Conservation (phyloP, 1,284 basidiomycete genomes). For the Waitea zeae region DNA sequence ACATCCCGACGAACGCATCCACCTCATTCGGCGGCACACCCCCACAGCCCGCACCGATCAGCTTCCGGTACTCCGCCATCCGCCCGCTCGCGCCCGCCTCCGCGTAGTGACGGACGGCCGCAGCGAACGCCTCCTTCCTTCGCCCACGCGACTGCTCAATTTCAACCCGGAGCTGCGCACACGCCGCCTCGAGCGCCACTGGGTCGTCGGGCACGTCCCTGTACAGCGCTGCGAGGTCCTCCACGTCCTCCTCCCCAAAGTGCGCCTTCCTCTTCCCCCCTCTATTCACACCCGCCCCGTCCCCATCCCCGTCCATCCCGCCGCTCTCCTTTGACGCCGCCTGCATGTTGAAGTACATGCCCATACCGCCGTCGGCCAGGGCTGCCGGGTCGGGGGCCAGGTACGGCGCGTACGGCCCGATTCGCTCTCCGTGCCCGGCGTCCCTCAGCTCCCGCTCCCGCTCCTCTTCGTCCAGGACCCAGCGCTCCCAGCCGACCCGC, state of each 20-base stretch:
- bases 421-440: slow-evolving; percentile 33
- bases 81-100: slow-evolving; percentile 79
- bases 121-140: slow-evolving; percentile 54
- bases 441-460: slow-evolving; percentile 52
- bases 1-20: slow-evolving; percentile 66
- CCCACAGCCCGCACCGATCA: slow-evolving; percentile 81
- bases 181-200: slow-evolving; percentile 37
- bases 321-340: slow-evolving; percentile 17
- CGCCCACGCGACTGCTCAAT: slow-evolving; percentile 47
- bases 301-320: too few relatives aligned
- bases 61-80: slow-evolving; percentile 73
- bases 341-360: slow-evolving; percentile 25
- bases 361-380: slow-evolving; percentile 12
- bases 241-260: slow-evolving; percentile 34
- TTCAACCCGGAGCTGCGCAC: slow-evolving; percentile 45
- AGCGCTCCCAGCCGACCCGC: slow-evolving; percentile 80
- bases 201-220: slow-evolving; percentile 38
- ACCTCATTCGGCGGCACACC: slow-evolving; percentile 74
- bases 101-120: slow-evolving; percentile 65
- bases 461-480: slow-evolving; percentile 73
- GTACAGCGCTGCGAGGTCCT: slow-evolving; percentile 42
- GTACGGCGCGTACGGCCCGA: slow-evolving; percentile 22
- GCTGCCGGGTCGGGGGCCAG: slow-evolving; percentile 9
- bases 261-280: slow-evolving; percentile 33
- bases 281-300: too few relatives aligned